These are phyloP conservation scores for Macrophomina pseudophaseolina DNA, from an alignment of 2,329 filamentous ascomycete genomes.

Conservation along the genomic window DNA sequence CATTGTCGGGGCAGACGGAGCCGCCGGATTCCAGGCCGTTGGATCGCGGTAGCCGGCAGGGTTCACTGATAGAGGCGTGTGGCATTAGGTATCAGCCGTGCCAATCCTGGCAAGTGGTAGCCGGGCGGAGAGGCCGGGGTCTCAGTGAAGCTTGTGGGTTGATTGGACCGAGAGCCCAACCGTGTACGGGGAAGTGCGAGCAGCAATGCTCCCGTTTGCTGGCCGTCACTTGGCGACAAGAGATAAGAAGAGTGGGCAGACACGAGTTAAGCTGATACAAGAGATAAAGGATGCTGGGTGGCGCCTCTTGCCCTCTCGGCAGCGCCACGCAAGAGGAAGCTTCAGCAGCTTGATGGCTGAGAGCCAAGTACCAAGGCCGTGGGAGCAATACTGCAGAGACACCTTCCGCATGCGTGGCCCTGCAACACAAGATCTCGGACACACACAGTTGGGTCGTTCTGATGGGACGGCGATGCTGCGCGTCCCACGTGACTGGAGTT, in stretches of 20 bases:
- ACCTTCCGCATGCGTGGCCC: slow-evolving; percentile 12
- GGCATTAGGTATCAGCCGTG: background rate
- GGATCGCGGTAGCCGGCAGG: slow-evolving; percentile 8
- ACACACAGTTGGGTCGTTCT: background rate
- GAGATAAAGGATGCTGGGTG: slow-evolving; percentile 18
- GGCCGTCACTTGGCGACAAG: background rate
- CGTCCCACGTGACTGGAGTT: slow-evolving; percentile 1
- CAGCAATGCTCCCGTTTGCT: slow-evolving; percentile 9
- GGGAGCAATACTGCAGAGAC: slow-evolving; percentile 2
- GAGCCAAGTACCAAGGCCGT: slow-evolving; percentile 17
- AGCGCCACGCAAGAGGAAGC: slow-evolving; percentile 6
- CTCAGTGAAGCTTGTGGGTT: background rate
- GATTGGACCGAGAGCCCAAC: slow-evolving; percentile 1
- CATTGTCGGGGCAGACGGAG: background rate
- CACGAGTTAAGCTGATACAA: slow-evolving; percentile 16
- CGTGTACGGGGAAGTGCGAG: slow-evolving; percentile 8
- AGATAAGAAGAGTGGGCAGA: slow-evolving; percentile 23
- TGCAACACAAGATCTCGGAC: background rate
- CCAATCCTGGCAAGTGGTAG: background rate
- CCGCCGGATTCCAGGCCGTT: slow-evolving; percentile 1
- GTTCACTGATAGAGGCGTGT: slow-evolving; percentile 18
- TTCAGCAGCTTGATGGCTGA: slow-evolving; percentile 12
- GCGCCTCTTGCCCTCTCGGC: slow-evolving; percentile 16
- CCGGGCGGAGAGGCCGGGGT: background rate
- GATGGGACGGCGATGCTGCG: background rate